Base-by-base conservation (phyloP, 306 rosid species). In the Castanopsis chinensis region DNA sequence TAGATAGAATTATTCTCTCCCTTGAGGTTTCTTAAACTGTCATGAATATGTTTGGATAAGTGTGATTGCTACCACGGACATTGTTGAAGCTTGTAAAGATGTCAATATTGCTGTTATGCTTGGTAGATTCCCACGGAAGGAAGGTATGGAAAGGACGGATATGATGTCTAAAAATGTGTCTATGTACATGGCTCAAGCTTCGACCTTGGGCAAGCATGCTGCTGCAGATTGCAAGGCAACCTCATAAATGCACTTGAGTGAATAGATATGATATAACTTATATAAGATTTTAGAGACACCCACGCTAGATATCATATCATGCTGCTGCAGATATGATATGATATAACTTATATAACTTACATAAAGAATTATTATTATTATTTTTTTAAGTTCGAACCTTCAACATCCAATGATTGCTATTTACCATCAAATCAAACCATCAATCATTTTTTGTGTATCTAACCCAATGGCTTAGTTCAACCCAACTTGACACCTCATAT, bases 121-220 rank as follows among this genome's bases (percentile, higher is more conserved):
- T 23, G 94, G 94, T 69, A 92, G 97, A 61, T 85, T 89, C 76
- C 92, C 89, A 0, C 28, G 93, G 55, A 92, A 89, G 72, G 97
- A 92, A 89, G 97, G 92, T 80, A 91, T 91, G 96, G 96, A 90
- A 84, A 91, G 97, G 71, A 91, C 88, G 73, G 94, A 89, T 82
- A 86, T 92, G 54, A 86, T 92, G 92, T 86, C 96, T 0, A 89
- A 85, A 63, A 92, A 91, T 84, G 92, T 92, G 0, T 90, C 90
- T 0, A 91, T 90, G 57, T 91, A 88, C 84, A 90, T 89, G 88
- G 90, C 89, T 73, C 96, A 90, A 69, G 97, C 96, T 77, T 88
- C 92, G 14, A 91, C 97, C 45, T 72, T 92, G 27, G 96, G 91
- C 79, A 1, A 89, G 54, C 84, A 91, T 82, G 96, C 96, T 76